Conservation (phyloP, 164 flowering plant species). For the Vitis riparia region DNA sequence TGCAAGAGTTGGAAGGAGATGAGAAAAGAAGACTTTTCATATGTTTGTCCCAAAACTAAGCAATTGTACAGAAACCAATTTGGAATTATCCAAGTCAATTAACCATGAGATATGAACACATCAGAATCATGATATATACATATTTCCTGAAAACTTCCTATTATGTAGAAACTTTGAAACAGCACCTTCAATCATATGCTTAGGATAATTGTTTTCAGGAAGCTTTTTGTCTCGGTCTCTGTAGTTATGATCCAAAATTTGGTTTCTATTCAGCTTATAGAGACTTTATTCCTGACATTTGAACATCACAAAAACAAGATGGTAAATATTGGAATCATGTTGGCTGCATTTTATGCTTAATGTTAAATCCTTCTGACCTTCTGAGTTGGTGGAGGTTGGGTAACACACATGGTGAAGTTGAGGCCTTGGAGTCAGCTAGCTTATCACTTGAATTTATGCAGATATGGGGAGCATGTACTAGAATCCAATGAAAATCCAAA, state of each 20-base stretch:
- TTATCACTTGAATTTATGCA: constrained; percentile 17
- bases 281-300: not conserved
- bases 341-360: not conserved
- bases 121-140: not conserved
- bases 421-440: not conserved
- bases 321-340: too few species aligned
- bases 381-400: not conserved
- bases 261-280: not conserved
- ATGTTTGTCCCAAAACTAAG: too few species aligned
- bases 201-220: not conserved
- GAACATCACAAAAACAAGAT: not conserved
- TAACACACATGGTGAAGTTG: not conserved
- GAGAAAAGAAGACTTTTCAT: too few species aligned
- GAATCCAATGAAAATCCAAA: constrained; percentile 71
- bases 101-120: too few species aligned
- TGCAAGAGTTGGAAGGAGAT: too few species aligned
- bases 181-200: not conserved
- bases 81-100: too few species aligned
- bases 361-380: not conserved
- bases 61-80: too few species aligned
- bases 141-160: not conserved
- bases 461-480: constrained; percentile 94
- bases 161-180: not conserved
- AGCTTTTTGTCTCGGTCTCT: not conserved
- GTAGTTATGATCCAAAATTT: not conserved